Conservation (phyloP, 331 rosid species). For the Malus hybrid region DNA sequence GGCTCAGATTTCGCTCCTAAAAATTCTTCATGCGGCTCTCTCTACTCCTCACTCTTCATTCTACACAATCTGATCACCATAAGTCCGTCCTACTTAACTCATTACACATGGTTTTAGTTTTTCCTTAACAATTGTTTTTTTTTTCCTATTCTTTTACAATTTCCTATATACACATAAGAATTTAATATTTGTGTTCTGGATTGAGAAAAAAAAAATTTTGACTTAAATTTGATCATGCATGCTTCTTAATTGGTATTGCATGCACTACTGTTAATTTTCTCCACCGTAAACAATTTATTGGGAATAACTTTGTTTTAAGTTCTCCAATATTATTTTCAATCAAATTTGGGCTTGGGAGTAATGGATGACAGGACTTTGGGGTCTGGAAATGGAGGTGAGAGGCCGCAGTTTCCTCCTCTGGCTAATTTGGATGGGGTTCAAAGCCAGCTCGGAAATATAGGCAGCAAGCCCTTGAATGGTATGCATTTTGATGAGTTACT, state of each 20-base stretch:
- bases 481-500: slow-evolving; percentile 31
- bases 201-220: not conserved
- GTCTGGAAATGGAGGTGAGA: slow-evolving; percentile 25
- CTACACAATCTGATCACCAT: not conserved
- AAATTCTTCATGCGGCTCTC: not conserved
- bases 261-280: not conserved
- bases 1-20: slow-evolving; percentile 28
- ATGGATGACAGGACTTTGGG: slow-evolving; percentile 21
- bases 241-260: not conserved
- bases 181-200: not conserved
- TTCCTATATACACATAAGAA: not conserved
- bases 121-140: not conserved
- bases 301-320: not conserved
- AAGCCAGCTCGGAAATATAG: slow-evolving; percentile 21
- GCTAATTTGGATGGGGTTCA: slow-evolving; percentile 26
- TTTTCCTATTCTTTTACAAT: not conserved
- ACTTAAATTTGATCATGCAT: not conserved
- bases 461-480: slow-evolving; percentile 11
- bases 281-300: not conserved
- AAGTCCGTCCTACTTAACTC: not conserved
- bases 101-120: not conserved
- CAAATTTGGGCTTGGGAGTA: not conserved
- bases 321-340: not conserved
- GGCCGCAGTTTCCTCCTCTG: slow-evolving; percentile 12
- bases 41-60: not conserved